A percentile compares a stretch with the other conserved stretches of the same genome.
These are phyloP conservation scores for Aspergillus ruber DNA, from an alignment of 2,329 filamentous ascomycete genomes.

Conservation along the genomic window DNA sequence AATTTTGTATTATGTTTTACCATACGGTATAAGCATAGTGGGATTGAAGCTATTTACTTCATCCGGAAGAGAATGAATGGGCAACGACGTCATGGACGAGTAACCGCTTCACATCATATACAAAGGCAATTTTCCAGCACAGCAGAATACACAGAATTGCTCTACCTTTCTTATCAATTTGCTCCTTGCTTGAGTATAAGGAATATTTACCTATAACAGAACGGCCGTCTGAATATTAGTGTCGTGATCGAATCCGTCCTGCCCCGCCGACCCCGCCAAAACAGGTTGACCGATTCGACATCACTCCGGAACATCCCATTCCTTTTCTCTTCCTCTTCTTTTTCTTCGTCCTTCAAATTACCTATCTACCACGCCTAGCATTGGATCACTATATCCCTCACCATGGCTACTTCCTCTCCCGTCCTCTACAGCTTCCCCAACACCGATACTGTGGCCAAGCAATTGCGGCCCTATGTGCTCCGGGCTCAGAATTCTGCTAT, in stretches of 20 bases:
- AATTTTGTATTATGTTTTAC: no score
- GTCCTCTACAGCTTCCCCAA: conserved; percentile 74
- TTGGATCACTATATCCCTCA: conserved; percentile 6
- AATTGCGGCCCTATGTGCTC: conserved; percentile 76
- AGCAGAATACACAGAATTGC: no score
- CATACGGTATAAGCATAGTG: no score
- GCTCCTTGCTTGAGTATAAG: no score
- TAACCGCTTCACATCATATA: no score
- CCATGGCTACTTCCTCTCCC: conserved; percentile 39
- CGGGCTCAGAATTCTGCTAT: conserved; percentile 74
- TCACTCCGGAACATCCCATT: neutral
- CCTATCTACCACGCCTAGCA: conserved; percentile 1
- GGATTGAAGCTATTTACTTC: no score
- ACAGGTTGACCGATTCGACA: neutral
- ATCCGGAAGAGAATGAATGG: no score
- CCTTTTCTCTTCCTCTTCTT: neutral
- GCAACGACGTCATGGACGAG: no score
- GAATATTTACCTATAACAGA: neutral
- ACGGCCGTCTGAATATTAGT: no score
- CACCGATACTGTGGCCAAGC: conserved; percentile 63
- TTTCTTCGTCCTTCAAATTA: conserved; percentile 1
- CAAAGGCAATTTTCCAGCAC: no score
- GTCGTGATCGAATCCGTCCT: neutral
- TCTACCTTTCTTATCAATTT: no score
- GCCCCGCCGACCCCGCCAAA: conserved; percentile 1